Conservation (phyloP, 2,329 filamentous ascomycete genomes). For the Colletotrichum godetiae region DNA sequence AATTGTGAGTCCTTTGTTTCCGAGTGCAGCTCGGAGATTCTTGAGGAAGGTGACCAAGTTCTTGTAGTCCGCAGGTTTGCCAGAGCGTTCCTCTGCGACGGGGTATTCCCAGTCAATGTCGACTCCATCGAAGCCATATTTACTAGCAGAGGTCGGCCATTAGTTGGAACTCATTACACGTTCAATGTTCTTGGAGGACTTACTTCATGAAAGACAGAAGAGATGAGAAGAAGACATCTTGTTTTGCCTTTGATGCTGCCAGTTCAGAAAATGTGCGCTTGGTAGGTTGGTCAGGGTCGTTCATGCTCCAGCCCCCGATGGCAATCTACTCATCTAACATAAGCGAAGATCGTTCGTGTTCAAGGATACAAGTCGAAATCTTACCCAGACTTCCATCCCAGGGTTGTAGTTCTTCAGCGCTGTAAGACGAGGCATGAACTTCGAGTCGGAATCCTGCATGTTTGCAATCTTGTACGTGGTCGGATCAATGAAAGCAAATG, state of each 20-base stretch:
- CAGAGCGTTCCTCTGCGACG: neutral
- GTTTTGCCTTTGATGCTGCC: too few species aligned
- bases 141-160: conserved; percentile 6
- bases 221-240: too few species aligned
- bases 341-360: rapidly evolving
- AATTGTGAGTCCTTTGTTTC: conserved; percentile 29
- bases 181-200: too few species aligned
- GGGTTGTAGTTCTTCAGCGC: neutral
- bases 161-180: neutral
- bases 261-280: too few species aligned
- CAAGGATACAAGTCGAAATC: too few species aligned
- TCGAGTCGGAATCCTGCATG: neutral
- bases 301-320: too few species aligned
- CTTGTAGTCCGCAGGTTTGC: too few species aligned
- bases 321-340: too few species aligned
- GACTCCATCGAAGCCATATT: conserved; percentile 56
- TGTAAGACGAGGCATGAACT: conserved; percentile 39
- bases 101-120: conserved; percentile 59
- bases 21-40: neutral
- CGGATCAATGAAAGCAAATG: conserved; percentile 41
- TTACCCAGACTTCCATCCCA: too few species aligned
- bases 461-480: conserved; percentile 18
- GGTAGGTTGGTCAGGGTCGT: too few species aligned
- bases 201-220: neutral
- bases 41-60: neutral